These are phyloP conservation scores for Candida coquimbonensis DNA, from an alignment of 805 yeast species.

Conservation along the genomic window DNA sequence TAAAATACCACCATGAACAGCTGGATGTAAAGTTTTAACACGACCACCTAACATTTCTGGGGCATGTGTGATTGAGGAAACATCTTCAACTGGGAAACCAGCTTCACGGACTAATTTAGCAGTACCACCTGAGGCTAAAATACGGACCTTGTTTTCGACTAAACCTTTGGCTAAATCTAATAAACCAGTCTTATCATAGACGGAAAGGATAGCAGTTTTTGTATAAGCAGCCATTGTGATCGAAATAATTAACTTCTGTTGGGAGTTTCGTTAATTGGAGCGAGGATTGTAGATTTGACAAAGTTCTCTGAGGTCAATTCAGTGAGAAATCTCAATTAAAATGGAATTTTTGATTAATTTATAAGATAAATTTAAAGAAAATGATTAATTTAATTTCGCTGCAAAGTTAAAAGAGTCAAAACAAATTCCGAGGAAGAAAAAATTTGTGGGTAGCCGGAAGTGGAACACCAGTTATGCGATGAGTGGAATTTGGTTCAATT, in stretches of 20 bases:
- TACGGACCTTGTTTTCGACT: slow-evolving; percentile 78
- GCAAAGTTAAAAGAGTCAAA: slow-evolving; percentile 8
- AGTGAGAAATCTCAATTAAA: too few species aligned
- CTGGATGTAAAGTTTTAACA: slow-evolving; percentile 97
- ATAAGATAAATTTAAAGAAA: neutral
- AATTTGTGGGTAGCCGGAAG: neutral
- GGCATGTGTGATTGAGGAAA: slow-evolving; percentile 90
- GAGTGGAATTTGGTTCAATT: neutral
- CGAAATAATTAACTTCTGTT: neutral
- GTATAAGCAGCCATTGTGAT: slow-evolving; percentile 30
- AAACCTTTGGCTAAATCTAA: slow-evolving; percentile 95
- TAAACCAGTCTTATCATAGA: slow-evolving; percentile 94
- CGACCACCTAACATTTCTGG: slow-evolving; percentile 99
- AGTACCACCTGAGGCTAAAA: slow-evolving; percentile 97
- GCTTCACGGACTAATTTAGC: slow-evolving; percentile 92
- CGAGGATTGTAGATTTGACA: neutral
- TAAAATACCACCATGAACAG: slow-evolving; percentile 95
- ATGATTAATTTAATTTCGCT: slow-evolving; percentile 8
- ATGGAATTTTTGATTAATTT: neutral
- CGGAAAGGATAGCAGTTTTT: slow-evolving; percentile 93
- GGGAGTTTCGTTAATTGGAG: neutral
- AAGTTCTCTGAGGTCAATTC: too few species aligned
- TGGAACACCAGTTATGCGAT: neutral
- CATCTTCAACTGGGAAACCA: slow-evolving; percentile 97
- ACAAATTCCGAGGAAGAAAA: neutral